Evolutionary conservation across 352 stramenopile genomes (phyloP).

Genomic region (Albugo candida): DNA sequence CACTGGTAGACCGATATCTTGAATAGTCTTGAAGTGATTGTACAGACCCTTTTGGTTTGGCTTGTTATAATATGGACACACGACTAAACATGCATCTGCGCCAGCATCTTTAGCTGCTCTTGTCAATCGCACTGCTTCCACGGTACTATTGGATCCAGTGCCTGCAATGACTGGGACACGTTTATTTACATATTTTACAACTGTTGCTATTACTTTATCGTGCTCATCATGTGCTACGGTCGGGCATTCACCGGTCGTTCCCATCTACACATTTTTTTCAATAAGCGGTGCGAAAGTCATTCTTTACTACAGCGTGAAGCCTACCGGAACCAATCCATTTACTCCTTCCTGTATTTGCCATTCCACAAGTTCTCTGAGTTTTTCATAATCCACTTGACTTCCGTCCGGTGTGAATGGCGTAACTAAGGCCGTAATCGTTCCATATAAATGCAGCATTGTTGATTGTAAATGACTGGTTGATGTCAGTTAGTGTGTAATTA

Average conservation of each 20-base stretch:
- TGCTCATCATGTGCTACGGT: constrained; percentile 90
- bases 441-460: constrained; percentile 44
- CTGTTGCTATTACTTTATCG: constrained; percentile 84
- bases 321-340: constrained; percentile 88
- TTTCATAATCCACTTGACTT: constrained; percentile 83
- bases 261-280: constrained; percentile 24
- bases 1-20: constrained; percentile 78
- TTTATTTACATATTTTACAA: constrained; percentile 54
- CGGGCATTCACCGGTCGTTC: constrained; percentile 94
- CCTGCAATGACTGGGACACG: constrained; percentile 89
- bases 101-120: constrained; percentile 81
- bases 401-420: constrained; percentile 90
- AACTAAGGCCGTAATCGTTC: constrained; percentile 85
- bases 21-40: constrained; percentile 85
- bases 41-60: constrained; percentile 90
- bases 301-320: constrained; percentile 4
- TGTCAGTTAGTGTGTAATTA: neutral
- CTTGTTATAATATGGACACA: constrained; percentile 99
- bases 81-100: constrained; percentile 87
- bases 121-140: constrained; percentile 70
- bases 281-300: constrained; percentile 1
- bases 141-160: constrained; percentile 89
- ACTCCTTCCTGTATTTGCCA: constrained; percentile 88
- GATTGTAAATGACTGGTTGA: constrained; percentile 3
- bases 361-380: constrained; percentile 81